Conservation (phyloP, 2,329 filamentous ascomycete species). For the Cladophialophora bantiana region DNA sequence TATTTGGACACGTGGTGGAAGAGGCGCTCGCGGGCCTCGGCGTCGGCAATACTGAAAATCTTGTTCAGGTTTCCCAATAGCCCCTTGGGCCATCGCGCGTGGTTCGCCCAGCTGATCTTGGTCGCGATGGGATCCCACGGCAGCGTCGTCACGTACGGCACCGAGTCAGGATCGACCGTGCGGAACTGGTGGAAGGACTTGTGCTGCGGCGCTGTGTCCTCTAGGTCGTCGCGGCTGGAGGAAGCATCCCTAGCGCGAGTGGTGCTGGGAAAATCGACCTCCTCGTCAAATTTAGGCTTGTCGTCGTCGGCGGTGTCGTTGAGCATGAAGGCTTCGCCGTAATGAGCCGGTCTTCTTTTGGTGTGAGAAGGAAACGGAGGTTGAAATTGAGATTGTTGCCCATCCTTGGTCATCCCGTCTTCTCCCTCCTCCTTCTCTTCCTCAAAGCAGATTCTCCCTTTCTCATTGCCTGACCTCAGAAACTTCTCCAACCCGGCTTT, state of each 20-base stretch:
- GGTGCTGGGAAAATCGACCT: conserved; percentile 1
- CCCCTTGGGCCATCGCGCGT: conserved; percentile 20
- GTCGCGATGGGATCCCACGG: conserved; percentile 34
- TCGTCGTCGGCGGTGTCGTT: conserved; percentile 32
- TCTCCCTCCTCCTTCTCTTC: conserved; percentile 14
- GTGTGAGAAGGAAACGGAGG: background rate
- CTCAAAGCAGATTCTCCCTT: conserved; percentile 22
- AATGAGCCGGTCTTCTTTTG: conserved; percentile 24
- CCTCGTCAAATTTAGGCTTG: conserved; percentile 13
- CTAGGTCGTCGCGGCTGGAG: background rate
- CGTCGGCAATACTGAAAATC: conserved; percentile 31
- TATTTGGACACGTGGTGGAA: conserved; percentile 34
- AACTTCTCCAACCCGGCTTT: conserved; percentile 32
- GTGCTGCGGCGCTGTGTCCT: conserved; percentile 2
- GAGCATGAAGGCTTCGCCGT: conserved; percentile 29
- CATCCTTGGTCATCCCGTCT: background rate
- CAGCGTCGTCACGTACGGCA: conserved; percentile 30
- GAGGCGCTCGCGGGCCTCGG: conserved; percentile 30
- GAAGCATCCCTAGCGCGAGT: background rate
- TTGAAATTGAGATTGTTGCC: background rate
- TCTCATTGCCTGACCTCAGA: conserved; percentile 22
- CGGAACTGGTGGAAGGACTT: conserved; percentile 23
- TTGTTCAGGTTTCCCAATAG: conserved; percentile 28
- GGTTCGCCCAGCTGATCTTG: conserved; percentile 23
- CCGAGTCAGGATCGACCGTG: conserved; percentile 29